Percentiles rank a stretch among this genome's conserved stretches.
Conservation (phyloP, 495 filamentous ascomycete genomes). For the Massariosphaeria phaeospora region DNA sequence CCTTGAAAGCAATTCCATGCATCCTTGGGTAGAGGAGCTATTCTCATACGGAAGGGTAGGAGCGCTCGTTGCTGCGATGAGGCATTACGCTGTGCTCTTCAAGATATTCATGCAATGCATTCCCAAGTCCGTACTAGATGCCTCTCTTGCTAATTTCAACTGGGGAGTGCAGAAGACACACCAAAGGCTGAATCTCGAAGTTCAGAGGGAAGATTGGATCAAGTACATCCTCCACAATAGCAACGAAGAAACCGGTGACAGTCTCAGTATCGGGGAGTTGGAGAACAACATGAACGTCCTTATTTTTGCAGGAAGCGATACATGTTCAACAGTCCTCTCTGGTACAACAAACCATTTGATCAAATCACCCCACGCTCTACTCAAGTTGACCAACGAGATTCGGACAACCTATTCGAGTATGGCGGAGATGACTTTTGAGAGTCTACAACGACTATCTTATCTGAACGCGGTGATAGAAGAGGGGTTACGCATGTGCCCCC, state of each 20-base stretch:
- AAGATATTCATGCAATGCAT: background rate
- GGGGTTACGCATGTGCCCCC: slow-evolving; percentile 14
- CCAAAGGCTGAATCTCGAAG: background rate
- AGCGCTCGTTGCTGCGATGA: background rate
- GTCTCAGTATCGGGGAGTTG: background rate
- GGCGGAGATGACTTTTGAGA: background rate
- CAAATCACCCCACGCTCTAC: background rate
- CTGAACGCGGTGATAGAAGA: slow-evolving; percentile 26
- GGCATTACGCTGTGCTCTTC: background rate
- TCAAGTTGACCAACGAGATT: background rate
- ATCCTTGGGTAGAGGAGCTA: slow-evolving; percentile 6
- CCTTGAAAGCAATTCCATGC: background rate
- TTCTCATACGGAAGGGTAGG: slow-evolving; percentile 1
- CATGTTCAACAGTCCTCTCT: background rate
- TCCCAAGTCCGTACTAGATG: background rate
- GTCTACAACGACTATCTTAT: slow-evolving; percentile 11
- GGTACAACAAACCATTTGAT: background rate
- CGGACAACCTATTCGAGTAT: background rate
- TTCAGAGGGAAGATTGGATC: background rate
- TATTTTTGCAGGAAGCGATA: background rate
- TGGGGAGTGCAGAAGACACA: slow-evolving; percentile 1
- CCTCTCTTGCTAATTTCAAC: background rate
- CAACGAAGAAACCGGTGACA: background rate
- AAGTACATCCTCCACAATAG: slow-evolving; percentile 1
- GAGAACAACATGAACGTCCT: background rate